These are phyloP conservation scores for Thalassiosira mediterranea DNA, from an alignment of 352 stramenopile species.

Conservation along the genomic window DNA sequence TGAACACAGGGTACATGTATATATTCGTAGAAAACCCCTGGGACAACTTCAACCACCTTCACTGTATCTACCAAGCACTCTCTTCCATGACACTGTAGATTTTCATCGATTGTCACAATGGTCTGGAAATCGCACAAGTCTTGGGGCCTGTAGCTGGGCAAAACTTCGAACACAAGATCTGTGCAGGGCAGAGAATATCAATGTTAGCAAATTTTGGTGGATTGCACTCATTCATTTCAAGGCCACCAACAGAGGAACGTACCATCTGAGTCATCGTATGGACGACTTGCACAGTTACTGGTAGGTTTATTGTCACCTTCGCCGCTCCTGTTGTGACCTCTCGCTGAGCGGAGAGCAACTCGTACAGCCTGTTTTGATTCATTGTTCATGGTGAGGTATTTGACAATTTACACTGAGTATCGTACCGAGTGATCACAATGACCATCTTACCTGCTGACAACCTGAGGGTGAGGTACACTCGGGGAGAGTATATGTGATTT, in stretches of 20 bases:
- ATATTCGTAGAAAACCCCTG: conserved; percentile 52
- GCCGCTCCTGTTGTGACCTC: background rate
- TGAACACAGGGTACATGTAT: conserved; percentile 41
- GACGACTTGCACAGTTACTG: conserved; percentile 7
- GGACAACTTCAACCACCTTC: conserved; percentile 28
- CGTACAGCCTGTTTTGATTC: conserved; percentile 15
- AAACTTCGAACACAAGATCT: conserved; percentile 40
- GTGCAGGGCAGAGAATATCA: background rate
- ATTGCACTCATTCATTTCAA: too few relatives aligned
- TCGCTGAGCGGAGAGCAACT: conserved; percentile 24
- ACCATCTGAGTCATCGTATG: conserved; percentile 49
- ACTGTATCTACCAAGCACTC: conserved; percentile 63
- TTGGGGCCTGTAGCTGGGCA: conserved; percentile 30
- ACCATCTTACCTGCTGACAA: background rate
- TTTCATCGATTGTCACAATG: conserved; percentile 38
- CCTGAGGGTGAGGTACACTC: conserved; percentile 9
- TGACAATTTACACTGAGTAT: too few relatives aligned
- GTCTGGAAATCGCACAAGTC: conserved; percentile 48
- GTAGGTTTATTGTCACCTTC: conserved; percentile 13
- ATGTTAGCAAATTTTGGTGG: background rate
- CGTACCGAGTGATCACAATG: too few relatives aligned
- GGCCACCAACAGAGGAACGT: too few relatives aligned
- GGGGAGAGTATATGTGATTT: conserved; percentile 37
- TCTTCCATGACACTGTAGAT: conserved; percentile 43
- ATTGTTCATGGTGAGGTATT: background rate